Evolutionary conservation across 1,284 basidiomycete genomes (phyloP).

Genomic region (Moesziomyces antarcticus): DNA sequence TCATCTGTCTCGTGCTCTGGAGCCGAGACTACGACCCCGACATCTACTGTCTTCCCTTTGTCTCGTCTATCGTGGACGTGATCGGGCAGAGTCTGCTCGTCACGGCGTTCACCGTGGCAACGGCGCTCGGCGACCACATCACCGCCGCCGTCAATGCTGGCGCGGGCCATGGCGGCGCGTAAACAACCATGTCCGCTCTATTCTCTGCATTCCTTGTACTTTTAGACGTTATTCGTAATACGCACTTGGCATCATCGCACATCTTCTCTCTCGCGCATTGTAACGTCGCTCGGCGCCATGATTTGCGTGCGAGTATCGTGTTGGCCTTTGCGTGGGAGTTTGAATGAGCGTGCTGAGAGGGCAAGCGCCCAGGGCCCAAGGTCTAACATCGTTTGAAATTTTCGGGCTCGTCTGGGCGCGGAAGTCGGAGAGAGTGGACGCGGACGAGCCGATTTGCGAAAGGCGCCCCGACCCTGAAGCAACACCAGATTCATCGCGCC

Average conservation of each 20-base stretch:
- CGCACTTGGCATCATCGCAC: background rate
- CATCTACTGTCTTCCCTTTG: slow-evolving; percentile 90
- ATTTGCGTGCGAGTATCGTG: too few species aligned
- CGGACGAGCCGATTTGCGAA: slow-evolving; percentile 10
- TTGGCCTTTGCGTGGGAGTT: too few species aligned
- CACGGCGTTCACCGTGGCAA: slow-evolving; percentile 70
- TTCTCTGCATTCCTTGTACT: slow-evolving; percentile 14
- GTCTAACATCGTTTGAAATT: too few species aligned
- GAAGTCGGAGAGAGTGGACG: slow-evolving; percentile 8
- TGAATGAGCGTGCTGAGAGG: too few species aligned
- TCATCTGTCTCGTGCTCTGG: slow-evolving; percentile 84
- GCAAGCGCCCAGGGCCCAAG: too few species aligned
- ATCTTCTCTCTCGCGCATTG: background rate
- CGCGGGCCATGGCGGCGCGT: slow-evolving; percentile 48
- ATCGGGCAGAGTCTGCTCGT: slow-evolving; percentile 84
- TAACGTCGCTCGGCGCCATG: too few species aligned
- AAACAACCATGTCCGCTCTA: background rate
- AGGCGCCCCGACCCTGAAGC: background rate
- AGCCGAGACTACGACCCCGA: slow-evolving; percentile 80
- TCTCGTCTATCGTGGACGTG: slow-evolving; percentile 89
- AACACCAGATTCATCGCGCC: background rate
- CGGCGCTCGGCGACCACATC: slow-evolving; percentile 62
- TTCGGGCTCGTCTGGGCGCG: background rate
- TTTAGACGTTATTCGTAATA: slow-evolving; percentile 5
- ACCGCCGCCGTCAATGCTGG: slow-evolving; percentile 45